Evolutionary conservation across 2,329 filamentous ascomycete genomes (phyloP).

Genomic region (Calycina marina): DNA sequence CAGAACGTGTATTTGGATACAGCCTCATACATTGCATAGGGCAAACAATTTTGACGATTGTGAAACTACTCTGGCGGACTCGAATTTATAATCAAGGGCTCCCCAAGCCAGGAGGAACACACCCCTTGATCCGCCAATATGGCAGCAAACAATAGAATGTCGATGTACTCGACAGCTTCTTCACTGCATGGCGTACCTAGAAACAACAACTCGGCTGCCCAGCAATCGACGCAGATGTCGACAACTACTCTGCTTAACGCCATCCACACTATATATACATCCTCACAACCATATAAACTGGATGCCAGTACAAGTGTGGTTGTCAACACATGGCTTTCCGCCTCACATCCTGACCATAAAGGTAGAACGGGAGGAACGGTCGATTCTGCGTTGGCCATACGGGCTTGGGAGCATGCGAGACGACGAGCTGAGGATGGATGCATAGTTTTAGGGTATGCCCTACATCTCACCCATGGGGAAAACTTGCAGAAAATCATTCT

Average conservation of each 20-base stretch:
- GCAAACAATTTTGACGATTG: neutral
- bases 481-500: constrained; percentile 23
- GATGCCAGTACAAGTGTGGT: constrained; percentile 85
- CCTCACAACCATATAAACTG: constrained; percentile 67
- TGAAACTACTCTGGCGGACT: neutral
- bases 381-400: constrained; percentile 60
- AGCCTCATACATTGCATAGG: too few relatives aligned
- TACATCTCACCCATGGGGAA: too few relatives aligned
- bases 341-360: constrained; percentile 52
- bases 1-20: neutral
- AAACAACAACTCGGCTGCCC: constrained; percentile 39
- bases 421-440: constrained; percentile 91
- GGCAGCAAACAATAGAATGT: constrained; percentile 26
- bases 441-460: constrained; percentile 75
- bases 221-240: constrained; percentile 67
- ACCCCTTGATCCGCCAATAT: constrained; percentile 11
- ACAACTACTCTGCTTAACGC: constrained; percentile 87
- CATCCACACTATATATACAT: constrained; percentile 76
- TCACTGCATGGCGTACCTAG: constrained; percentile 44
- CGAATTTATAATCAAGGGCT: neutral
- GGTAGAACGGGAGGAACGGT: constrained; percentile 63
- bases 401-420: constrained; percentile 93
- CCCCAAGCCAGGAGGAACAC: constrained; percentile 5
- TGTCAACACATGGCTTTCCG: constrained; percentile 90
- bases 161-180: constrained; percentile 53